Conservation (phyloP, 768 basidiomycete genomes). For the Tulasnella calospora region DNA sequence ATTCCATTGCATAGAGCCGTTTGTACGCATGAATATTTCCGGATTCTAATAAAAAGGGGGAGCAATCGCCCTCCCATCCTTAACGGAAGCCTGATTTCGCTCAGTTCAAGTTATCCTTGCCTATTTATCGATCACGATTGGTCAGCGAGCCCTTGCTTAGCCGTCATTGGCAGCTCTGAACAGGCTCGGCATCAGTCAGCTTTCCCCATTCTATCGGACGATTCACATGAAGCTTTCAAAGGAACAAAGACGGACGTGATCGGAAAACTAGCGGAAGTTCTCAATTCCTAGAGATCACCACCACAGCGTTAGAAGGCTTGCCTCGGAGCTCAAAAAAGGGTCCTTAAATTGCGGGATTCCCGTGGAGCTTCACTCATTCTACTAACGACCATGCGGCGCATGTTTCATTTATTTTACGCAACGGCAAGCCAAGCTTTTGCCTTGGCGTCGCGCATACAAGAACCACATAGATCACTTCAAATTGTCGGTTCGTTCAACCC, state of each 20-base stretch:
- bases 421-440: neutral
- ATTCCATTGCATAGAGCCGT: neutral
- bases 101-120: neutral
- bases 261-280: neutral
- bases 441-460: neutral
- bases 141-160: neutral
- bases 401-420: neutral
- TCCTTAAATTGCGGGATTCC: neutral
- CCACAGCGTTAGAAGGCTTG: neutral
- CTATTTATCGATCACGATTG: neutral
- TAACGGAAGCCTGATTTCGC: neutral
- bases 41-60: too few relatives aligned
- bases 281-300: neutral
- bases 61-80: neutral
- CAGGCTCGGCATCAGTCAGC: neutral
- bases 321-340: neutral
- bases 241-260: neutral
- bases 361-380: neutral
- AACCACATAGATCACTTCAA: neutral
- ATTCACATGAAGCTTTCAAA: neutral
- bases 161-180: neutral
- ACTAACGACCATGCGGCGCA: neutral
- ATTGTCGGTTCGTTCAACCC: too few relatives aligned
- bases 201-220: neutral
- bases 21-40: too few relatives aligned